Percentiles rank a stretch among this genome's conserved stretches.
phyloP scores from a whole-genome alignment of 371 early-diverging fungal species.

The Mucor sp. region DNA sequence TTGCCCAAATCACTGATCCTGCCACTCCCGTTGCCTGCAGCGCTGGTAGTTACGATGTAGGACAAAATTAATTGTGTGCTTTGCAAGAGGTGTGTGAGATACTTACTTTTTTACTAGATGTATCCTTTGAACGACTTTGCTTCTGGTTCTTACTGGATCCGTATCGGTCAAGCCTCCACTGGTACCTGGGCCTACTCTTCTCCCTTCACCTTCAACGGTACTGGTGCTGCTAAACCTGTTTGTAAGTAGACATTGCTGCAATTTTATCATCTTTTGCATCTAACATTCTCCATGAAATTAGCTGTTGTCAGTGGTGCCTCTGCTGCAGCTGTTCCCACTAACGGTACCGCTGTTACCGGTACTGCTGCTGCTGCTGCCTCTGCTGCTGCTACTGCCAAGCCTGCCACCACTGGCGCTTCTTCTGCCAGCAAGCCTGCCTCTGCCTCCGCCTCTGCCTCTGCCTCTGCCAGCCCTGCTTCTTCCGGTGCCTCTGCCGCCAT shows the following conservation, averaged over 20 bases:
- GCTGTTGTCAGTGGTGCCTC: constrained; percentile 20
- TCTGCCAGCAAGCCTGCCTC: constrained; percentile 15
- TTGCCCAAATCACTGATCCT: constrained; percentile 33
- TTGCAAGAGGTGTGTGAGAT: not conserved
- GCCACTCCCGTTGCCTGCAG: constrained; percentile 27
- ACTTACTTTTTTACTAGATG: constrained; percentile 24
- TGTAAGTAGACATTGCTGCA: constrained; percentile 32
- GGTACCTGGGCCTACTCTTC: constrained; percentile 46
- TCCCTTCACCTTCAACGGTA: constrained; percentile 43
- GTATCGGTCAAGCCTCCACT: constrained; percentile 44
- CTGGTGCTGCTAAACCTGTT: constrained; percentile 37
- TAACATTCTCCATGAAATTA: no score
- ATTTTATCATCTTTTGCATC: no score
- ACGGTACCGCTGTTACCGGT: constrained; percentile 4
- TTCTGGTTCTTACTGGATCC: constrained; percentile 48
- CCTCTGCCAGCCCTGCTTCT: constrained; percentile 20
- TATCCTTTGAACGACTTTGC: constrained; percentile 50
- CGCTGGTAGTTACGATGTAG: constrained; percentile 28
- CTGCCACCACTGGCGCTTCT: constrained; percentile 14
- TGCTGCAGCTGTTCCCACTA: constrained; percentile 10
- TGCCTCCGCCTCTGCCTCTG: constrained; percentile 16
- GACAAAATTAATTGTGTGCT: constrained; percentile 5
- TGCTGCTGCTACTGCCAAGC: constrained; percentile 15
- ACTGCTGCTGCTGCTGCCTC: constrained; percentile 23
- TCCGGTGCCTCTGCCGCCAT: constrained; percentile 18